Base-by-base conservation (phyloP, 73 alveolate species). In the Blepharisma japonicum region DNA sequence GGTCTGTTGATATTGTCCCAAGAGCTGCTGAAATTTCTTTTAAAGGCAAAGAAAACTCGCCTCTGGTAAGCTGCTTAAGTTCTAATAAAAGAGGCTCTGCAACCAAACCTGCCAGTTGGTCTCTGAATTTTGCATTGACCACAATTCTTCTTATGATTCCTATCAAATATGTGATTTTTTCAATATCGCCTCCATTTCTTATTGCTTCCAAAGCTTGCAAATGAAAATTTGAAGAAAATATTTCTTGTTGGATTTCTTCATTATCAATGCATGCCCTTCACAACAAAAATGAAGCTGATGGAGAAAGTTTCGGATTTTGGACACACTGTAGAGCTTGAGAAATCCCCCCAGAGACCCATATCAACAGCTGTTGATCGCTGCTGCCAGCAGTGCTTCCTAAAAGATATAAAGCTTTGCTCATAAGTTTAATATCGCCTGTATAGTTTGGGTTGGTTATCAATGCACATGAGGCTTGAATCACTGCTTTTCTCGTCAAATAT, bases 21-120 rank as follows among this genome's bases (percentile, higher is more conserved):
- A 61, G 74, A 18, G 47, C 74, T 9, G 74, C 74, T 20, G 46
- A n/a, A 20, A 61, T 8, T 61, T 61, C 74, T 25, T 61, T 61
- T 18, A 61, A 25, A 14, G 74, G 74, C 5, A 61, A 61, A n/a
- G 23, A 14, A 61, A 20, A 61, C 14, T 8, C 47, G 49, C 23
- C 18, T 25, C 23, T 61, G 18, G 74, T 61, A 14, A 61, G 47
- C 23, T 61, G 47, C 23, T 61, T 61, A 61, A 61, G 74, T 48
- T 39, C 14, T 2, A 18, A 18, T 25, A 61, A 61, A 61, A 61
- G 23, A 1, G 47, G 23, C 11, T 25, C n/a, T 18, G 49, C 14
- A 18, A 61, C 46, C 14, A 9, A 11, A 8, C 11, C 49, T 20
- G 49, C 74, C 23, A 61, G 23, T 14, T n/a, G 14, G 18, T 61